Percentiles rank a stretch among this genome's conserved stretches.
Evolutionary conservation across 768 basidiomycete species (phyloP).

Genomic region (Suillus sp.): DNA sequence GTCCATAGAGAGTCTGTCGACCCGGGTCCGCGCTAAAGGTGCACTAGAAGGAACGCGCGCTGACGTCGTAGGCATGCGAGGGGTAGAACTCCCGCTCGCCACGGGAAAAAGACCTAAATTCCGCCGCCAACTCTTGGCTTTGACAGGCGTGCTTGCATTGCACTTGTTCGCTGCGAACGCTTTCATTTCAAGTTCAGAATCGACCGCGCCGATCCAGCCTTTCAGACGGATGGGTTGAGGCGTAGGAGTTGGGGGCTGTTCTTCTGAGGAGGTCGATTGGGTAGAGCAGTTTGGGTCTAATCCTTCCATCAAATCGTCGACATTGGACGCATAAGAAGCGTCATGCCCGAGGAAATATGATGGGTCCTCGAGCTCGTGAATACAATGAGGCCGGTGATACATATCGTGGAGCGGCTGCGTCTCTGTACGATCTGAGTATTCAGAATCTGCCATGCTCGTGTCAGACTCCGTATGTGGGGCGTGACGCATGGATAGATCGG

Average conservation of each 20-base stretch:
- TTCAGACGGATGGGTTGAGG: slow-evolving; percentile 44
- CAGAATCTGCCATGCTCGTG: slow-evolving; percentile 12
- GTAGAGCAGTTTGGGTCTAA: slow-evolving; percentile 7
- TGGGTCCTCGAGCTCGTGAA: slow-evolving; percentile 53
- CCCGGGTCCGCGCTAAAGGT: not conserved
- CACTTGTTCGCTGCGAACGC: slow-evolving; percentile 44
- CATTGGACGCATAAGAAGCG: slow-evolving; percentile 10
- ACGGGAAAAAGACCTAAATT: not conserved
- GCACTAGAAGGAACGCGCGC: not conserved
- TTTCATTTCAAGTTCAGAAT: slow-evolving; percentile 52
- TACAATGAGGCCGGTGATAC: slow-evolving; percentile 42
- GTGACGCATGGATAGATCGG: slow-evolving; percentile 32
- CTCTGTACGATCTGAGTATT: slow-evolving; percentile 1
- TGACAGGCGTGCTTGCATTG: slow-evolving; percentile 34
- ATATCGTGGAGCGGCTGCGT: slow-evolving; percentile 11
- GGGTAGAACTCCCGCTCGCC: slow-evolving; percentile 4
- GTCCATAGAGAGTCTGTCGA: not conserved
- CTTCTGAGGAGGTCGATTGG: not conserved
- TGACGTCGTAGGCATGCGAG: not conserved
- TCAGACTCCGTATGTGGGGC: slow-evolving; percentile 26
- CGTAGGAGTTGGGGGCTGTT: slow-evolving; percentile 24
- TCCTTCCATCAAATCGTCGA: slow-evolving; percentile 6
- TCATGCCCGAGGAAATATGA: slow-evolving; percentile 27
- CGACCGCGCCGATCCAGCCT: slow-evolving; percentile 58
- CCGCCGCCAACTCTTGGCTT: slow-evolving; percentile 20